Evolutionary conservation across 345 rosid species (phyloP), one percentile per base, ranked within the genome.

Genomic region (Mangifera indica): DNA sequence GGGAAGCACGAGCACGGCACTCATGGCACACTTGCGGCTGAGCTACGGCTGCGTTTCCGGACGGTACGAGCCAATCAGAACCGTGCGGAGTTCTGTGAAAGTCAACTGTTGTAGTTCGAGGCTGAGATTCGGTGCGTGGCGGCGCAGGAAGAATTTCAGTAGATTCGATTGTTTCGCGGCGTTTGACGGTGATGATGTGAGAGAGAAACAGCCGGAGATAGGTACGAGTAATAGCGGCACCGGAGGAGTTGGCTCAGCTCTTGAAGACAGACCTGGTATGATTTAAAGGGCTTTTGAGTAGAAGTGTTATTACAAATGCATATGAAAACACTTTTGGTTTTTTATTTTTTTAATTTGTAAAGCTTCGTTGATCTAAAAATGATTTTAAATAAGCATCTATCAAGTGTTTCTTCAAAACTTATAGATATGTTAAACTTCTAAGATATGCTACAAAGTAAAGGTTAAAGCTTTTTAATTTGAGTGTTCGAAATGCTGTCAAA

Each of bases 221-320:
- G 69, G 68, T 54, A 40, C 60, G 7, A 53, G 18, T 34, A 44
- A n/a, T 22, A 54, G 72, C 51, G 24, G 79, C 11, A 76, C 76
- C 26, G 62, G 76, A 18, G 79, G 73, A 11, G 49, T 75, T 72
- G 83, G 79, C 76, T 81, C 88, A 6, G 87, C 85, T 40, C 78
- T 89, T 40, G 87, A 92, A 70, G 96, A 87, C 72, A 82, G 87
- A 65, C 90, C 93, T 75, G 91, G 96, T 90, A 80, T 61, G 59
- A 1, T 15, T 49, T 59, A 37, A 37, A 37, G 42, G 8, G 42
- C 42, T 37, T 37, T 37, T 34, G 37, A 34, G 37, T 34, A 34
- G 37, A 34, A 34, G 26, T 66, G 32, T 17, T 18, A 34, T 20
- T 0, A 34, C 37, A 2, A 34, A 34, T 34, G 37, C 37, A 34